Evolutionary conservation across 1,284 basidiomycete genomes (phyloP), one percentile per base, ranked within the genome.

Genomic region (Apiotrichum siamense): DNA sequence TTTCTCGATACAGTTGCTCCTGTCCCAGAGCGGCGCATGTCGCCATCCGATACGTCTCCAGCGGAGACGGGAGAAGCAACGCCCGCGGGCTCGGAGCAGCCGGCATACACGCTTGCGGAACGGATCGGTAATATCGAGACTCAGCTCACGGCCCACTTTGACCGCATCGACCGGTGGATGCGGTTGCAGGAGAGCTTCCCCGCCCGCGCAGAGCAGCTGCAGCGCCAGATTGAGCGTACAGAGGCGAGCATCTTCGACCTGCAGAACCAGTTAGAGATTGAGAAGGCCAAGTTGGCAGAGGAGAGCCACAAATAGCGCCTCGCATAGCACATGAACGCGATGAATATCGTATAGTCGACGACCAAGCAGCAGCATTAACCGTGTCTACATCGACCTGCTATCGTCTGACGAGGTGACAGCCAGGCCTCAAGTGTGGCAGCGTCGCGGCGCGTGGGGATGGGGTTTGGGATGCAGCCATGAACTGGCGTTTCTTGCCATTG

Each of bases 181-280:
- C 35, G 44, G 4, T 36, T 46, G 7, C 23, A 36, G 20, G 25
- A 26, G 20, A 15, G n/a, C 25, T 46, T 46, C 31, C 44, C 44
- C 15, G 36, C 17, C 2, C 44, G 44, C 35, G 44, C 23, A 9
- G 25, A 35, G 18, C n/a, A 24, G 13, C 36, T 46, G 4, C 25
- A 38, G 35, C 17, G 36, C 12, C 44, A 46, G 44, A 46, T 47
- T 40, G 46, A 40, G 38, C 46, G 46, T 7, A 47, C 46, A 3
- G 46, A 47, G 38, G 18, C 24, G 4, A 25, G 17, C 21, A 47
- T 47, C 15, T 47, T 47, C 29, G 24, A 31, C 7, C 20, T 47
- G 15, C 46, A 47, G 46, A 47, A 47, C 27, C n/a, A 41, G 38
- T 32, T 47, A 21, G 46, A 47, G 29, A 23, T 13, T 4, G 38